Evolutionary conservation across 225 moss, liverwort and hornwort genomes (phyloP), one percentile per base, ranked within the genome.

Genomic region (Lunularia cruciata): DNA sequence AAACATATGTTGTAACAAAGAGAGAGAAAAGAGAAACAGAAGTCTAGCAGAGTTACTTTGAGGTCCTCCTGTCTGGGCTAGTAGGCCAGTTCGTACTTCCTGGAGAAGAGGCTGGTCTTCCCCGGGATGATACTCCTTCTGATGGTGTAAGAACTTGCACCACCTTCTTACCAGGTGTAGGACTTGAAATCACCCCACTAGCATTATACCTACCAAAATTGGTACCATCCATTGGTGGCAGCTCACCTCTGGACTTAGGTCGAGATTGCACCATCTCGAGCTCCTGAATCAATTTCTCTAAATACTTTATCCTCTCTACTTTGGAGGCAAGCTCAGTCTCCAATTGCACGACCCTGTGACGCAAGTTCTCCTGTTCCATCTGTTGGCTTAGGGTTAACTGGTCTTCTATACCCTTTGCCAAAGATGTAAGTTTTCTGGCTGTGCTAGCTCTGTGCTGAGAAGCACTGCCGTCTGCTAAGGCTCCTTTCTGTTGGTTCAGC

Each of bases 221-320:
- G n/a, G 53, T 25, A 2, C 40, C 42, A 22, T 75, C 75, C 75
- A 78, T 78, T 2, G 78, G 75, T 6, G 83, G 83, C 10, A 83
- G 68, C 59, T 83, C 75, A 18, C 78, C 75, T 65, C 83, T 78
- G 0, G 83, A 83, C 59, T 78, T 78, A 9, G 83, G 83, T 27
- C 78, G 83, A 4, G 63, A 58, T 2, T 78, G 75, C 47, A 83
- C 63, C 16, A 38, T 46, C 63, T 78, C 75, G 28, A 75, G 28
- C 49, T 83, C 83, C 31, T 63, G 72, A 6, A 83, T 52, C 34
- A 65, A 42, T 6, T 39, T 56, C 52, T 78, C 83, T 5, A 78
- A 57, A 23, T 60, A 64, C 13, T 35, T 11, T 18, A 83, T 83
- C 5, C 64, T 60, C 1, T 78, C 78, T 23, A 12, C 30, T 54